These are phyloP conservation scores for Geosmithia flava DNA, from an alignment of 2,329 filamentous ascomycete genomes.

Conservation along the genomic window DNA sequence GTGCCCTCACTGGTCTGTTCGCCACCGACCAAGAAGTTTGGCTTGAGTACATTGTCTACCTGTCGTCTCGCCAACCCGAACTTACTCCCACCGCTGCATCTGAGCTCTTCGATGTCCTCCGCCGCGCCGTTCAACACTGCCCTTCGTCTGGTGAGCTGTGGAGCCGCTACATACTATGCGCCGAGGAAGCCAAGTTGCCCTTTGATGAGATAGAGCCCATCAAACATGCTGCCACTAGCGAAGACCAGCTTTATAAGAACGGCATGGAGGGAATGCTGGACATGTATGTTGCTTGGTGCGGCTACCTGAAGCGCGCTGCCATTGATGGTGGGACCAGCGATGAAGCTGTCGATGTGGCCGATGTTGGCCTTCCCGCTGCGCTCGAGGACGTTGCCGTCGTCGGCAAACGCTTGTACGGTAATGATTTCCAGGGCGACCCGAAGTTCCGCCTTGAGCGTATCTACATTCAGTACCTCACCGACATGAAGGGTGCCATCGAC, in stretches of 20 bases:
- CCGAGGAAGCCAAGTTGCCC: constrained; percentile 63
- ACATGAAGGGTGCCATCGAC: constrained; percentile 66
- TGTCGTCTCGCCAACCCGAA: constrained; percentile 35
- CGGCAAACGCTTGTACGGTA: constrained; percentile 61
- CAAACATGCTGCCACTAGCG: constrained; percentile 84
- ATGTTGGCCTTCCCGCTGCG: constrained; percentile 76
- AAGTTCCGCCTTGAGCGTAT: constrained; percentile 83
- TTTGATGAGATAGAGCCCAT: constrained; percentile 78
- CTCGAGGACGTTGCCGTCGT: constrained; percentile 77
- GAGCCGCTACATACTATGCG: constrained; percentile 77
- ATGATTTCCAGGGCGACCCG: constrained; percentile 71
- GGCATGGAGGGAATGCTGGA: constrained; percentile 83
- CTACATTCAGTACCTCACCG: constrained; percentile 80
- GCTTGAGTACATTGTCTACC: constrained; percentile 72
- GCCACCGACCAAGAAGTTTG: constrained; percentile 64
- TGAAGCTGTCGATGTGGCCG: constrained; percentile 79
- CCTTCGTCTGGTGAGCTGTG: constrained; percentile 87
- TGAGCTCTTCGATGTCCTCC: constrained; percentile 54
- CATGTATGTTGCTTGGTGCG: constrained; percentile 90
- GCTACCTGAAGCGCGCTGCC: constrained; percentile 77
- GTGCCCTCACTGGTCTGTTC: constrained; percentile 59
- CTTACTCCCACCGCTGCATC: constrained; percentile 19
- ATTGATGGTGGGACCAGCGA: constrained; percentile 63
- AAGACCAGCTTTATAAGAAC: constrained; percentile 70
- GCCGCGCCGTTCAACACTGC: constrained; percentile 78